These are phyloP conservation scores for Candida nanaspora DNA, from an alignment of 805 yeast genomes.

Conservation along the genomic window DNA sequence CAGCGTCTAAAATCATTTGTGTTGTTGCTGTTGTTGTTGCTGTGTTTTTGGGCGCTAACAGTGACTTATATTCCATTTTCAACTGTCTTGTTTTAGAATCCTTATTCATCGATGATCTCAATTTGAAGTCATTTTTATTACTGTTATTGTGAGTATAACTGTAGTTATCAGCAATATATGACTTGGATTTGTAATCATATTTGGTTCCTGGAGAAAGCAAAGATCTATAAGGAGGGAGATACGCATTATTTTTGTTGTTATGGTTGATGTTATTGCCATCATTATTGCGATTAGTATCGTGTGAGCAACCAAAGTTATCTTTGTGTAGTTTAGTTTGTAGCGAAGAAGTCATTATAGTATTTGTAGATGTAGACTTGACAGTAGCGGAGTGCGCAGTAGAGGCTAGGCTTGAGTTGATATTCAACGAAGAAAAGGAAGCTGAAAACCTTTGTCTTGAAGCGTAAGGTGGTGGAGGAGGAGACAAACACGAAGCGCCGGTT, in stretches of 20 bases:
- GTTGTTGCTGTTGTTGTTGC: constrained; percentile 19
- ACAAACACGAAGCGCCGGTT: too few relatives aligned
- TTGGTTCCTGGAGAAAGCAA: constrained; percentile 39
- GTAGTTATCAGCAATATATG: constrained; percentile 22
- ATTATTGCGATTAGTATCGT: neutral
- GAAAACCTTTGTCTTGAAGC: neutral
- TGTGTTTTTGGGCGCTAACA: constrained; percentile 28
- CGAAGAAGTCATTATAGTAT: too few relatives aligned
- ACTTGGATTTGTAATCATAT: constrained; percentile 44
- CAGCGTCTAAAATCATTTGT: constrained; percentile 30
- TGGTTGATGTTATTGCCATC: neutral
- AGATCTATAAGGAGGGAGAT: constrained; percentile 48
- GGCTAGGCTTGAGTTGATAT: neutral
- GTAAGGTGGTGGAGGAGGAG: too few relatives aligned
- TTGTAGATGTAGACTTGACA: too few relatives aligned
- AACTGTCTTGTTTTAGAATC: too few relatives aligned
- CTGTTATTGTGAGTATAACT: too few relatives aligned
- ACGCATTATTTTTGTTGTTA: constrained; percentile 14
- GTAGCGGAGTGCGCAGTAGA: neutral
- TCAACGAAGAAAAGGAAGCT: neutral
- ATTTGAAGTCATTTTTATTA: too few relatives aligned
- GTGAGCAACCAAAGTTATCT: too few relatives aligned
- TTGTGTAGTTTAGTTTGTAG: too few relatives aligned
- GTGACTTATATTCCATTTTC: constrained; percentile 42
- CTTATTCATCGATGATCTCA: too few relatives aligned